Base-by-base conservation (phyloP, 2,329 filamentous ascomycete genomes). In the Emmonsia crescens region DNA sequence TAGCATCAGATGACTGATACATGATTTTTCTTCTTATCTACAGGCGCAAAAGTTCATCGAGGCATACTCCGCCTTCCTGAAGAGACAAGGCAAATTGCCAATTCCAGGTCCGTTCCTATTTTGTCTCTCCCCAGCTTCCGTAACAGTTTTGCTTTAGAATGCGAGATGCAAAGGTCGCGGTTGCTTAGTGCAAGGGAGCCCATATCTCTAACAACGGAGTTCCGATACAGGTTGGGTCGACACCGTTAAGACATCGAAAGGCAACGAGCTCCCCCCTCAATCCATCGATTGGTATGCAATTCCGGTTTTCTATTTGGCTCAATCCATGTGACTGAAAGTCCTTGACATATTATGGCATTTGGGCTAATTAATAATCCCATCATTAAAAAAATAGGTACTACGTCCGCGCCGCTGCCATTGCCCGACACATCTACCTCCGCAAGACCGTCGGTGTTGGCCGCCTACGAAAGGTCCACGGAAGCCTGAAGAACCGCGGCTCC, bases 401-500 rank as follows among this genome's bases (percentile, higher is more conserved):
- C 82, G 78, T 87, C 78, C 92, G 94, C 77, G 92, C 93, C 74
- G 94, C 94, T 73, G 87, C 93, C 70, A 88, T 99, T 77, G 94
- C 94, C 75, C 91, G 92, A 77, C 93, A 97, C 85, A 88, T 99
- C 84, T 99, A 99, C 86, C 85, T 99, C 79, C 89, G 94, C 83
- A 99, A 99, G 86, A 96, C 92, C 67, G 92, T 99, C 77, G 94
- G 94, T 85, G 91, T 99, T 72, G 94, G 94, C 81, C 91, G 94
- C 77, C 87, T 99, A 73, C 89, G 93, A 80, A 96, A 96, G 84
- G 89, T 89, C 69, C 94, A 99, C 86, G 94, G 91, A 74, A 89
- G 86, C 72, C 89, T 89, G 83, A 96, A 96, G 88, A 99, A 97
- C 89, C 91, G 94, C 73, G 94, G 94, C 74, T 86, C 86, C 72